A percentile compares a stretch with the other conserved stretches of the same genome.
These are phyloP conservation scores for Abrus pulchellus DNA, from an alignment of 306 rosid genomes.

Conservation along the genomic window DNA sequence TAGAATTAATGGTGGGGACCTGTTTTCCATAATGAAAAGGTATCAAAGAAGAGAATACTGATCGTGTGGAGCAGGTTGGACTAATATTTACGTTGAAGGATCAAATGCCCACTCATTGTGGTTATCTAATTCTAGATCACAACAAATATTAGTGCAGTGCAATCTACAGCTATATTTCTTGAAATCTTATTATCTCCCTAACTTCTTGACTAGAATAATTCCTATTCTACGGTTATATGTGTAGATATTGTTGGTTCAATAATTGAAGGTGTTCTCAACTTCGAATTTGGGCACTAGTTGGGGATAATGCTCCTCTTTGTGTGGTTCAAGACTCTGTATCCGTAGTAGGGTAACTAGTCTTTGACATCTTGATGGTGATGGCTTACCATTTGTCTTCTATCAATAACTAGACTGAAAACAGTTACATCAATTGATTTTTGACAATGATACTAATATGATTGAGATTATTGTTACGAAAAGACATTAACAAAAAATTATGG, in stretches of 20 bases:
- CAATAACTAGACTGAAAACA: neutral
- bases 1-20: no score
- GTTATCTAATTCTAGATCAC: neutral
- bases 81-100: slow-evolving; percentile 6
- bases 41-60: neutral
- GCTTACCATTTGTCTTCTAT: neutral
- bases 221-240: neutral
- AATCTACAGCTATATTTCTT: neutral
- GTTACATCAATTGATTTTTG: neutral
- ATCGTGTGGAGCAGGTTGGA: neutral
- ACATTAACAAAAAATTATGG: neutral
- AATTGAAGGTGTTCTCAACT: slow-evolving; percentile 29
- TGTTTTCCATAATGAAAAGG: no score
- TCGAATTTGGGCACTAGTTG: slow-evolving; percentile 25
- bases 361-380: neutral
- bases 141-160: neutral
- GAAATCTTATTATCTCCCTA: neutral
- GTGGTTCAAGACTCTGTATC: slow-evolving; percentile 44
- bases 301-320: slow-evolving; percentile 45
- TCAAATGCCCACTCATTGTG: slow-evolving; percentile 14
- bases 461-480: neutral
- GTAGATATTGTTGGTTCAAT: slow-evolving; percentile 37
- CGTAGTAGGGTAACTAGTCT: slow-evolving; percentile 11
- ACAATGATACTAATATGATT: neutral
- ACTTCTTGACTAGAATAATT: neutral